Conservation (phyloP, 805 yeast genomes). For the Saccharomyces cerevisiae region DNA sequence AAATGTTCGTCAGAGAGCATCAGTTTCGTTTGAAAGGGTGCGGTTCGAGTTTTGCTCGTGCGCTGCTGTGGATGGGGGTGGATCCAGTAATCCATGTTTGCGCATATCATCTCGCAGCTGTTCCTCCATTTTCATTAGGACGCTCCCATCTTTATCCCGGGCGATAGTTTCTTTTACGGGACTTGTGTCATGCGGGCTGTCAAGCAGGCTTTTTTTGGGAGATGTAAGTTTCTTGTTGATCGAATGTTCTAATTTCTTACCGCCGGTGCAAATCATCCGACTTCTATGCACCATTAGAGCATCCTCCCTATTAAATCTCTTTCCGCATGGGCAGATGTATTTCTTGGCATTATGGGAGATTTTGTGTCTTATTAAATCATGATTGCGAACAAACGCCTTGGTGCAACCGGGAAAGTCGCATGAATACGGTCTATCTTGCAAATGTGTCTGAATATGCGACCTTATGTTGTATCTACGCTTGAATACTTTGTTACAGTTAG, state of each 20-base stretch:
- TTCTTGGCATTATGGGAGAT: constrained; percentile 74
- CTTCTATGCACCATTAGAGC: constrained; percentile 75
- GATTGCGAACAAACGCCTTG: constrained; percentile 88
- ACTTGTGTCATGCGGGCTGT: constrained; percentile 4
- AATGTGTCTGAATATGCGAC: constrained; percentile 93
- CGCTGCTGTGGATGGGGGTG: neutral
- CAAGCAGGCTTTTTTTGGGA: neutral
- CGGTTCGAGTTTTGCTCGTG: neutral
- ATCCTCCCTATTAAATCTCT: constrained; percentile 78
- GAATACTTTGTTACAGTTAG: constrained; percentile 74
- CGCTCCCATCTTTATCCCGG: constrained; percentile 5
- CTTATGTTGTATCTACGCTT: constrained; percentile 85
- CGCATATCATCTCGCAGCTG: constrained; percentile 4
- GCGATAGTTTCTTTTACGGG: constrained; percentile 10
- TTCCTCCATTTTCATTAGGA: constrained; percentile 6
- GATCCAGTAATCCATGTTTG: neutral
- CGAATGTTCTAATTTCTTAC: constrained; percentile 30
- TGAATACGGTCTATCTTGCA: constrained; percentile 84
- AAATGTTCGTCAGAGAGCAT: neutral
- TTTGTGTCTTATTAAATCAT: constrained; percentile 83
- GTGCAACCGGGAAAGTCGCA: constrained; percentile 61
- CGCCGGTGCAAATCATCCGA: constrained; percentile 75
- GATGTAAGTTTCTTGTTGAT: constrained; percentile 25
- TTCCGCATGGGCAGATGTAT: constrained; percentile 76
- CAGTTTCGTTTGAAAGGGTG: neutral